These are phyloP conservation scores for Pyrenochaeta sp. DNA, from an alignment of 2,329 filamentous ascomycete species.

Conservation along the genomic window DNA sequence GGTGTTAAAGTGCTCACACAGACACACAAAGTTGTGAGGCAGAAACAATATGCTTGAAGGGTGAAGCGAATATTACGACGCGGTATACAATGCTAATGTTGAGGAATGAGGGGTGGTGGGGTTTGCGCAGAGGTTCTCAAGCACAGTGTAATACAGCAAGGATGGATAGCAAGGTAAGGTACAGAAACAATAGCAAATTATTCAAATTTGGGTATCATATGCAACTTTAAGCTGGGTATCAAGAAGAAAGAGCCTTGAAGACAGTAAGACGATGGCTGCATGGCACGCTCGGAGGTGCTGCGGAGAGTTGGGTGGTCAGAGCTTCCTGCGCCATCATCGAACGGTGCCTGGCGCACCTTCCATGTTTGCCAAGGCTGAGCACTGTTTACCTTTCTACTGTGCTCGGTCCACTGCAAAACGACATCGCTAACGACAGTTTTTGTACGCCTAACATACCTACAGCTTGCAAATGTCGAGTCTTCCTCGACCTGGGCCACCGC, in stretches of 20 bases:
- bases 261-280: neutral
- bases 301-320: slow-evolving; percentile 3
- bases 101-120: slow-evolving; percentile 24
- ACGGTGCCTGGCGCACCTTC: too few species aligned
- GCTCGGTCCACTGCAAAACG: slow-evolving; percentile 23
- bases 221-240: neutral
- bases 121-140: slow-evolving; percentile 3
- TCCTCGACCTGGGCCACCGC: slow-evolving; percentile 60
- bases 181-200: too few species aligned
- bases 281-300: neutral
- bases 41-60: neutral
- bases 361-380: slow-evolving; percentile 14
- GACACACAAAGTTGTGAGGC: neutral
- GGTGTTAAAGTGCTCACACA: neutral
- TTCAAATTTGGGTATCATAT: neutral
- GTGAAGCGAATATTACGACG: neutral
- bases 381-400: slow-evolving; percentile 32
- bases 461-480: slow-evolving; percentile 61
- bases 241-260: neutral
- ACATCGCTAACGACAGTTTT: slow-evolving; percentile 26
- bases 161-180: too few species aligned
- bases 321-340: neutral
- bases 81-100: neutral
- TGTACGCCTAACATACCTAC: slow-evolving; percentile 21
- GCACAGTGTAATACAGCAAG: neutral